These are phyloP conservation scores for Xylaria cubensis DNA, from an alignment of 495 filamentous ascomycete species.

Conservation along the genomic window DNA sequence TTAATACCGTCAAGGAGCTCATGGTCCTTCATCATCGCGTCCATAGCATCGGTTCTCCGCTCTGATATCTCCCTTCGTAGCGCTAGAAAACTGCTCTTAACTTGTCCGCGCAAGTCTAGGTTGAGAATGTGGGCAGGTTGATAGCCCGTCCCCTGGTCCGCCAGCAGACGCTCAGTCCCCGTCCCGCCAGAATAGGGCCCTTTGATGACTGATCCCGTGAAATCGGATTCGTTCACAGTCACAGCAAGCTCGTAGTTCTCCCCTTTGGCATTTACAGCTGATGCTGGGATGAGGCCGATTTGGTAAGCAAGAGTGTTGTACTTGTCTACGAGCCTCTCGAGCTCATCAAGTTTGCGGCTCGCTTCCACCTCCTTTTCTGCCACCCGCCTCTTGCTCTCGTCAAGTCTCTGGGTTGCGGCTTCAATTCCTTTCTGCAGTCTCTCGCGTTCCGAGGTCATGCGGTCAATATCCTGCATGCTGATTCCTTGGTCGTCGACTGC, in stretches of 20 bases:
- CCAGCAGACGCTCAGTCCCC: constrained; percentile 68
- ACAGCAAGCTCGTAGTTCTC: constrained; percentile 82
- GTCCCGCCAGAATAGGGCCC: constrained; percentile 55
- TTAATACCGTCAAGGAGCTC: constrained; percentile 91
- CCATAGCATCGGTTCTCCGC: constrained; percentile 77
- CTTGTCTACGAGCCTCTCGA: constrained; percentile 82
- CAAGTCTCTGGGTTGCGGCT: constrained; percentile 71
- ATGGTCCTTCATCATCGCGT: constrained; percentile 87
- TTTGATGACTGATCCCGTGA: constrained; percentile 69
- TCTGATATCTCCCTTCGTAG: constrained; percentile 90
- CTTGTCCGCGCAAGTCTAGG: constrained; percentile 79
- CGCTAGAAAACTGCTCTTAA: constrained; percentile 77
- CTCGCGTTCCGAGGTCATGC: constrained; percentile 94
- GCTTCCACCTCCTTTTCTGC: constrained; percentile 86
- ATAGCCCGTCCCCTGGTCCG: constrained; percentile 83
- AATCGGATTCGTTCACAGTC: constrained; percentile 73
- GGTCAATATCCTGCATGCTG: constrained; percentile 96
- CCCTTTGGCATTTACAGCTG: constrained; percentile 84
- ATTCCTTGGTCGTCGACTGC: constrained; percentile 91
- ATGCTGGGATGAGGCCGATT: constrained; percentile 83
- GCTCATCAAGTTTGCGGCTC: constrained; percentile 80
- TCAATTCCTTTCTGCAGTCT: constrained; percentile 86
- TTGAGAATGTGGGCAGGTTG: constrained; percentile 86
- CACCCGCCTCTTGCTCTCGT: constrained; percentile 81
- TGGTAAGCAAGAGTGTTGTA: constrained; percentile 96